Evolutionary conservation across 1,284 basidiomycete genomes (phyloP).

Genomic region (Vanrija humicola): DNA sequence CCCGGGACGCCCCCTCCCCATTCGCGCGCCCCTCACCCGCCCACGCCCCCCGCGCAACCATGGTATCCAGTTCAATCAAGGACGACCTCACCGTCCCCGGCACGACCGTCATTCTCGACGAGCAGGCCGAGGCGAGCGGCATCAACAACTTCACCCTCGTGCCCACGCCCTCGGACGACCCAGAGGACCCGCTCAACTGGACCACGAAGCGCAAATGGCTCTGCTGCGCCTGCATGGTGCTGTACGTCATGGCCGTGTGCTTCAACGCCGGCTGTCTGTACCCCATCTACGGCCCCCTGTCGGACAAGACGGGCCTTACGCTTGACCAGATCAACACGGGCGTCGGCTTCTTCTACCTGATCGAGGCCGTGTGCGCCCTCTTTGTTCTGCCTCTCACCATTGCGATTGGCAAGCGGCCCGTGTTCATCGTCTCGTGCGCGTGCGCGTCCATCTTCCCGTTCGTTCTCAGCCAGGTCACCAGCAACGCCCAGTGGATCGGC

Average conservation of each 20-base stretch:
- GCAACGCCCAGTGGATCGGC: slow-evolving; percentile 15
- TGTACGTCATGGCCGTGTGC: slow-evolving; percentile 17
- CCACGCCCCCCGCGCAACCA: too few relatives aligned
- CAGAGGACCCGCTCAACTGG: slow-evolving; percentile 30
- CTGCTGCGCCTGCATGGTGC: slow-evolving; percentile 17
- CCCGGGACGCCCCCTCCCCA: too few relatives aligned
- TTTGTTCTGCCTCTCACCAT: slow-evolving; percentile 21
- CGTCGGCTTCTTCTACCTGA: slow-evolving; percentile 26
- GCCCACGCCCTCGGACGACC: slow-evolving; percentile 19
- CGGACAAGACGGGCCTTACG: slow-evolving; percentile 18
- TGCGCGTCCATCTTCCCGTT: slow-evolving; percentile 2
- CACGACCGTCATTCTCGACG: slow-evolving; percentile 18
- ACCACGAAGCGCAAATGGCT: slow-evolving; percentile 17
- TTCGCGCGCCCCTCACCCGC: too few relatives aligned
- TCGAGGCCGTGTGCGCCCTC: slow-evolving; percentile 20
- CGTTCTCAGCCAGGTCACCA: background rate
- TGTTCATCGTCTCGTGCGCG: slow-evolving; percentile 17
- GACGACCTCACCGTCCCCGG: slow-evolving; percentile 16
- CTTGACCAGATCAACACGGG: slow-evolving; percentile 27
- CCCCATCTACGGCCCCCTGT: slow-evolving; percentile 19
- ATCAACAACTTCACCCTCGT: slow-evolving; percentile 18
- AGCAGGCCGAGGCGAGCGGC: slow-evolving; percentile 9
- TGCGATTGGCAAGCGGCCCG: slow-evolving; percentile 28
- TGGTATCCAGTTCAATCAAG: background rate
- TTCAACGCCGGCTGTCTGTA: slow-evolving; percentile 15